Evolutionary conservation across 371 early-diverging fungal genomes (phyloP).

Genomic region (Mortierella sp.): DNA sequence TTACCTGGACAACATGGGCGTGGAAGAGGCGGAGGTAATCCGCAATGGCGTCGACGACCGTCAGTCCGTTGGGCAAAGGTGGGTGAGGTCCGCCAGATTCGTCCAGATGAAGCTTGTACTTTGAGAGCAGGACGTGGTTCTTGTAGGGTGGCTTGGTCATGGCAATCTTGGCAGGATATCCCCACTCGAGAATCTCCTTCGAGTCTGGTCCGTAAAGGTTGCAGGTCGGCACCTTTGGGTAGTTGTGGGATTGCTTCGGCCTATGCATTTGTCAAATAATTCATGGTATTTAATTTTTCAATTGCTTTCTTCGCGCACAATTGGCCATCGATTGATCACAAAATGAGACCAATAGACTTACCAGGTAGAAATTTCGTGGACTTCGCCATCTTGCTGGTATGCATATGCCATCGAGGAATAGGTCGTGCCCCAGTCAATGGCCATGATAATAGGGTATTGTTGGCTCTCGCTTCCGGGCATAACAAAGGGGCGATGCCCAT

Average conservation of each 20-base stretch:
- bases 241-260: constrained; percentile 48
- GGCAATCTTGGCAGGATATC: constrained; percentile 64
- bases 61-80: constrained; percentile 61
- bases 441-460: constrained; percentile 49
- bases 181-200: constrained; percentile 44
- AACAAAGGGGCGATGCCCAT: constrained; percentile 26
- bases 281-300: background rate
- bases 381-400: constrained; percentile 47
- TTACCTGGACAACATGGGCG: constrained; percentile 61
- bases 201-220: constrained; percentile 43
- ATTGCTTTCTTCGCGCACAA: background rate
- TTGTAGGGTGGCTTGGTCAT: constrained; percentile 68
- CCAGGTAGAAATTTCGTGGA: constrained; percentile 51
- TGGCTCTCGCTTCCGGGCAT: constrained; percentile 33
- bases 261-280: constrained; percentile 15
- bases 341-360: constrained; percentile 6
- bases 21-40: constrained; percentile 63
- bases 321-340: too few relatives aligned
- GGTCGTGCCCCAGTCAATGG: constrained; percentile 51
- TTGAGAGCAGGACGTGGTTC: constrained; percentile 63
- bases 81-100: constrained; percentile 58
- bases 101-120: constrained; percentile 69
- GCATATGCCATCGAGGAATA: constrained; percentile 55
- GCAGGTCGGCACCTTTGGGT: constrained; percentile 52
- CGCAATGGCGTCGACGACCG: constrained; percentile 62